Evolutionary conservation across 202 grass and related monocot genomes (phyloP).

Genomic region (Musa balbisiana): DNA sequence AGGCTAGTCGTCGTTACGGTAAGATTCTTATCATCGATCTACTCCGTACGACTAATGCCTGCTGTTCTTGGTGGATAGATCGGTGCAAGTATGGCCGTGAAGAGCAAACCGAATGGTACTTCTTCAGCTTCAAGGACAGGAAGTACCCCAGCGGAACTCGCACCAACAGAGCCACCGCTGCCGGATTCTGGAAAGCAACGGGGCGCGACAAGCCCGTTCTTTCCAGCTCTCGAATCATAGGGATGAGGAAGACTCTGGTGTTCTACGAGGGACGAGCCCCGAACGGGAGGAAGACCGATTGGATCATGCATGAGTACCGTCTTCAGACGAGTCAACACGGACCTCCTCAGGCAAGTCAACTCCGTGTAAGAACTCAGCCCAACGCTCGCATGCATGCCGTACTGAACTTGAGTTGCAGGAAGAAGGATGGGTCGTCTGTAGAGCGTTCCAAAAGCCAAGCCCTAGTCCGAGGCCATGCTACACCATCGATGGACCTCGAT

Average conservation of each 20-base stretch:
- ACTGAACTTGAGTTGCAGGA: background rate
- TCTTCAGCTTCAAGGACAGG: constrained; percentile 2
- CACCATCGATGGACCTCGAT: background rate
- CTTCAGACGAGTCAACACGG: background rate
- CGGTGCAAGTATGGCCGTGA: constrained; percentile 2
- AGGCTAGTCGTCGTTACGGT: background rate
- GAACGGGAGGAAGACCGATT: constrained; percentile 7
- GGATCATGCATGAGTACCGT: constrained; percentile 7
- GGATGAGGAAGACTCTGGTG: constrained; percentile 10
- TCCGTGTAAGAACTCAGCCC: background rate
- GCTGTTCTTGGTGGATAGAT: background rate
- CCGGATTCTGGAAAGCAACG: constrained; percentile 5
- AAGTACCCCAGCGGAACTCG: constrained; percentile 7
- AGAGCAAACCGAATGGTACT: constrained; percentile 11
- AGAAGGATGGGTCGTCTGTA: constrained; percentile 7
- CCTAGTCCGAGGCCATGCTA: background rate
- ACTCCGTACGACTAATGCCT: background rate
- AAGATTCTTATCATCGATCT: background rate
- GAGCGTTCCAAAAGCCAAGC: background rate
- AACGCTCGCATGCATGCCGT: background rate
- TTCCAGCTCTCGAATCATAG: background rate
- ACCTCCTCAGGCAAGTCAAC: constrained; percentile 3
- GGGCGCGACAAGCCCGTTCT: constrained; percentile 2
- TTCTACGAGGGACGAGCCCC: constrained; percentile 3
- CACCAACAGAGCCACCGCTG: background rate